Evolutionary conservation across 768 basidiomycete genomes (phyloP).

Genomic region (Exsudoporus frostii): DNA sequence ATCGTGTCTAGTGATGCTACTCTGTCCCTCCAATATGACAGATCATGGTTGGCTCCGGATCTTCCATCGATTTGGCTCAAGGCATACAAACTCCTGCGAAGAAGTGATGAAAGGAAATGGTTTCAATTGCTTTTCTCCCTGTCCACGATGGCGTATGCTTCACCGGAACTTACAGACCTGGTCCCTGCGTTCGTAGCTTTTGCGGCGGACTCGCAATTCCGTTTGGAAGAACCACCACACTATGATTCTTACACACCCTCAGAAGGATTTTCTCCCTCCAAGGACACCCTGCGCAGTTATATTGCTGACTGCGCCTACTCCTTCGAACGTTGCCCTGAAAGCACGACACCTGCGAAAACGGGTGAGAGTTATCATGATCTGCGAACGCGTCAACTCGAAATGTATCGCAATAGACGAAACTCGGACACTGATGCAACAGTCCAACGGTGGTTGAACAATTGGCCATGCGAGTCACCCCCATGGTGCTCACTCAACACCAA

Average conservation of each 20-base stretch:
- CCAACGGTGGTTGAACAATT: not conserved
- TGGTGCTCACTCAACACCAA: not conserved
- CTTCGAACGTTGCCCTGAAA: conserved; percentile 15
- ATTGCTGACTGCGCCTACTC: not conserved
- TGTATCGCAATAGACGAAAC: conserved; percentile 2
- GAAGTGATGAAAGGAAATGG: conserved; percentile 3
- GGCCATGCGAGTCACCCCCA: conserved; percentile 20
- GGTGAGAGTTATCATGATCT: not conserved
- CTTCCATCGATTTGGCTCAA: conserved; percentile 26
- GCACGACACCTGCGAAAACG: not conserved
- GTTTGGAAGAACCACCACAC: conserved; percentile 11
- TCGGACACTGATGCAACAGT: not conserved
- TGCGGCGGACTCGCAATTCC: conserved; percentile 10
- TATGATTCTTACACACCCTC: conserved; percentile 12
- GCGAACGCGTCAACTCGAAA: conserved; percentile 1
- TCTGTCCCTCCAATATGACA: conserved; percentile 23
- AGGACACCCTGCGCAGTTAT: not conserved
- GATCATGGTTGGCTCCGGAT: conserved; percentile 25
- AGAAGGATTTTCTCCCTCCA: conserved; percentile 7
- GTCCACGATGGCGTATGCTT: conserved; percentile 31
- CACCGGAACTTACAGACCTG: conserved; percentile 8
- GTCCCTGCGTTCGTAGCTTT: conserved; percentile 35
- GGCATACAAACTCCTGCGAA: conserved; percentile 26
- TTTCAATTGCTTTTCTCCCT: conserved; percentile 31
- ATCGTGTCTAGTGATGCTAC: not conserved